phyloP scores from a whole-genome alignment of 768 basidiomycete genomes.

The Lanmaoa rubissima region DNA sequence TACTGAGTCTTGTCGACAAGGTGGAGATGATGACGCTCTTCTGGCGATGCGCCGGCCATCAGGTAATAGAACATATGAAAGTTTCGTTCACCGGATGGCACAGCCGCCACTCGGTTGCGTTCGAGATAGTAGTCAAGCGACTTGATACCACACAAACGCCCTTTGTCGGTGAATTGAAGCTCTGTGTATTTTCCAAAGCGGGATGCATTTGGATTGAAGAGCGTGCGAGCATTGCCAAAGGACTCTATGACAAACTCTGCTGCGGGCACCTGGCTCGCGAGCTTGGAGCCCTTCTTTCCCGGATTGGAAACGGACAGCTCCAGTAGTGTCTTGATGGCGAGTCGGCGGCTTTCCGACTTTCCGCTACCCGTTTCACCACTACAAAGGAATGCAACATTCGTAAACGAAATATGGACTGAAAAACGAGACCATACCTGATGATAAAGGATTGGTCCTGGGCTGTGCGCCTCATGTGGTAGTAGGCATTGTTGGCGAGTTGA shows the following conservation, averaged over 20 bases:
- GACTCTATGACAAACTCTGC: constrained; percentile 94
- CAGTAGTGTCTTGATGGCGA: constrained; percentile 91
- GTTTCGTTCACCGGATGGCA: constrained; percentile 90
- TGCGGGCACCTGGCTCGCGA: constrained; percentile 82
- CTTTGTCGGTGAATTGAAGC: constrained; percentile 92
- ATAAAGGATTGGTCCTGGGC: constrained; percentile 90
- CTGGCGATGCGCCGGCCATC: constrained; percentile 82
- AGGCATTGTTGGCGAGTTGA: constrained; percentile 85
- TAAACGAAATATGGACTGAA: neutral
- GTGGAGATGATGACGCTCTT: constrained; percentile 87
- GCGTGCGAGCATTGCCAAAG: constrained; percentile 89
- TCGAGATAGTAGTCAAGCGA: constrained; percentile 97
- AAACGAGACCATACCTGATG: constrained; percentile 60
- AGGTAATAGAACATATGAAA: constrained; percentile 99
- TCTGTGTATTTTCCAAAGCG: constrained; percentile 98
- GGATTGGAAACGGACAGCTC: constrained; percentile 85
- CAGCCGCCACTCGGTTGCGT: constrained; percentile 81
- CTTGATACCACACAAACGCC: constrained; percentile 85
- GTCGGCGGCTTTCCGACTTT: constrained; percentile 86
- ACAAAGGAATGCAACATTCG: constrained; percentile 9
- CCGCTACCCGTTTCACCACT: constrained; percentile 94
- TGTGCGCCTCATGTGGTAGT: constrained; percentile 95
- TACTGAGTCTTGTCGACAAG: constrained; percentile 79
- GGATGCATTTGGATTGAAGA: constrained; percentile 93
- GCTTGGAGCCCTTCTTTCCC: constrained; percentile 92